Evolutionary conservation across 495 filamentous ascomycete genomes (phyloP).

Genomic region (Neurospora tetraspora): DNA sequence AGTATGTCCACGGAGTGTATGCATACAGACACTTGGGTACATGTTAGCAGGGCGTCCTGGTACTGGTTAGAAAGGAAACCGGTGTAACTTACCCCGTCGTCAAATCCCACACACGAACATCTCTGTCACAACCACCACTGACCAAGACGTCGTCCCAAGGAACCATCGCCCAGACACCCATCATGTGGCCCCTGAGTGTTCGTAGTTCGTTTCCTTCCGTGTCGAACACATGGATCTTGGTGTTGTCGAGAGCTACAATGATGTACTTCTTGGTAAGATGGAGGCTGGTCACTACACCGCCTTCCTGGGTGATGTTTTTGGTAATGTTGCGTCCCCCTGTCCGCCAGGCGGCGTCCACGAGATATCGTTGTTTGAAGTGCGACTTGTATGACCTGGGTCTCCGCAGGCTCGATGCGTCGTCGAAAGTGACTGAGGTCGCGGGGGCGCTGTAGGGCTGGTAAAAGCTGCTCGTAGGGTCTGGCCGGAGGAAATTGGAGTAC

Average conservation of each 20-base stretch:
- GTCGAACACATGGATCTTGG: conserved; percentile 96
- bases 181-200: conserved; percentile 88
- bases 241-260: conserved; percentile 93
- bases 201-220: conserved; percentile 78
- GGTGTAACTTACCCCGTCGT: conserved; percentile 64
- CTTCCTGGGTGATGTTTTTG: conserved; percentile 84
- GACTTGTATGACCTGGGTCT: conserved; percentile 68
- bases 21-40: conserved; percentile 50
- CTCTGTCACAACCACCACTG: conserved; percentile 91
- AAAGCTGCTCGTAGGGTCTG: conserved; percentile 6
- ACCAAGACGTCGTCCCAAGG: conserved; percentile 94
- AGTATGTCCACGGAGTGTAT: conserved; percentile 85
- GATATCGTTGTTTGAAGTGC: conserved; percentile 93
- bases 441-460: neutral
- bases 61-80: neutral
- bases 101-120: conserved; percentile 97
- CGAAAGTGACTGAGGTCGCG: conserved; percentile 26
- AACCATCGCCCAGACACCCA: conserved; percentile 99
- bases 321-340: conserved; percentile 71
- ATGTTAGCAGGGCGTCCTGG: conserved; percentile 12
- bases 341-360: conserved; percentile 95
- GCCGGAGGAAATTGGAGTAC: conserved; percentile 11
- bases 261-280: conserved; percentile 94
- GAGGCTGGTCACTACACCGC: conserved; percentile 90
- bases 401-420: conserved; percentile 23